These are phyloP conservation scores for Neofusicoccum parvum DNA, from an alignment of 2,329 filamentous ascomycete species.

Conservation along the genomic window DNA sequence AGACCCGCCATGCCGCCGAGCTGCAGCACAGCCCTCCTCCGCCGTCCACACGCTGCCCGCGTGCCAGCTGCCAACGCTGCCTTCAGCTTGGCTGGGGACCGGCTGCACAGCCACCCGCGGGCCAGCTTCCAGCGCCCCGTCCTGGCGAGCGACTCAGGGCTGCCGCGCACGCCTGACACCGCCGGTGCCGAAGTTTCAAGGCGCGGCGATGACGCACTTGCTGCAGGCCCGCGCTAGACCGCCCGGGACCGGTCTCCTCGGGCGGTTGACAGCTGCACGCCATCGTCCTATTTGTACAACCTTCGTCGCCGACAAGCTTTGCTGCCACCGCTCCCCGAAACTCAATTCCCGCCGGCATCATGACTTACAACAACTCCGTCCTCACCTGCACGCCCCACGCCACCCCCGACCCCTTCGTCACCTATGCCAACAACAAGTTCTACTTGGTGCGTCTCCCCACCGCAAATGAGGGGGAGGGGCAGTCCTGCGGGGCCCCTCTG, in stretches of 20 bases:
- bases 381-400: constrained; percentile 44
- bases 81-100: neutral
- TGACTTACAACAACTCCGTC: constrained; percentile 42
- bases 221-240: neutral
- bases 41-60: too few species aligned
- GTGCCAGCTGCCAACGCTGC: too few species aligned
- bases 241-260: neutral
- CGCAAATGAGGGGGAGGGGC: neutral
- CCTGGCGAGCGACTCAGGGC: neutral
- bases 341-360: constrained; percentile 9
- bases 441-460: constrained; percentile 40
- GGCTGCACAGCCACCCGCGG: constrained; percentile 1
- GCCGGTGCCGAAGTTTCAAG: constrained; percentile 1
- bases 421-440: constrained; percentile 45
- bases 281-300: constrained; percentile 5
- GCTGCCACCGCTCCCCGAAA: neutral
- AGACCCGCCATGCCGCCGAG: neutral
- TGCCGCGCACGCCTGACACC: neutral
- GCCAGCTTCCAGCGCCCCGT: too few species aligned
- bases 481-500: neutral
- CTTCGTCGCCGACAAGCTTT: neutral
- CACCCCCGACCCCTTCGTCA: constrained; percentile 50
- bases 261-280: neutral
- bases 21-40: neutral
- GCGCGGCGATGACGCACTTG: constrained; percentile 10